Evolutionary conservation across 208 protist genomes (phyloP).

Genomic region (Crithidia acanthocephali): DNA sequence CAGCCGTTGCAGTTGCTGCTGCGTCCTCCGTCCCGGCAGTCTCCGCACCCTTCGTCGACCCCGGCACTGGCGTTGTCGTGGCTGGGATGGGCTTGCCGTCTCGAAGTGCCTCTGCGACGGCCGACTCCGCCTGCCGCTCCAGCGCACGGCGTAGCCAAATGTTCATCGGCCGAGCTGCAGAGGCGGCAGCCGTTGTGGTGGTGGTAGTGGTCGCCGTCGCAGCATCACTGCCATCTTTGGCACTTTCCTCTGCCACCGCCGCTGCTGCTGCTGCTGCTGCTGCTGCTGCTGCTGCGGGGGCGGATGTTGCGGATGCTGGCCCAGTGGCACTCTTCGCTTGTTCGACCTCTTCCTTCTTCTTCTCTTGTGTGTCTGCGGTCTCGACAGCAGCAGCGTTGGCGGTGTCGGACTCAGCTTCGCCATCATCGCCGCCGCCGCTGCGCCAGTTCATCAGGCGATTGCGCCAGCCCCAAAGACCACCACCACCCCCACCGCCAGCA

Average conservation of each 20-base stretch:
- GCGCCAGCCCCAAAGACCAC: constrained; percentile 19
- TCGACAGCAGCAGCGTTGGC: neutral
- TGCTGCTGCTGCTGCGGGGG: no score
- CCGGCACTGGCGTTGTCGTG: no score
- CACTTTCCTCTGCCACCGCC: neutral
- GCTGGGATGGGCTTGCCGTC: constrained; percentile 30
- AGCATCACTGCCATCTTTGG: neutral
- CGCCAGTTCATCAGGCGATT: constrained; percentile 26
- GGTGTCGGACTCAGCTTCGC: neutral
- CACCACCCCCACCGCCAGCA: neutral
- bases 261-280: no score
- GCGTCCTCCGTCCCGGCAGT: no score
- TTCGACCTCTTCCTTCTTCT: no score
- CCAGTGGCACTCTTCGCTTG: no score
- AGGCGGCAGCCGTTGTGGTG: neutral
- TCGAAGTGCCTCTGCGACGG: constrained; percentile 18
- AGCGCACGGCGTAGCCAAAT: constrained; percentile 39
- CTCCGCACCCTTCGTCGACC: no score
- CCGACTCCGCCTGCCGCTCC: constrained; percentile 33
- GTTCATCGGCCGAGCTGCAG: constrained; percentile 19
- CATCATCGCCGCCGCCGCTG: neutral
- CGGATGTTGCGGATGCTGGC: no score
- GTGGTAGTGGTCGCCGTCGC: neutral
- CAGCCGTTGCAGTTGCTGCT: neutral
- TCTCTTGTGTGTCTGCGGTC: neutral